Evolutionary conservation across 352 stramenopile species (phyloP), one percentile per base, ranked within the genome.

Genomic region (Pythium angustatum): DNA sequence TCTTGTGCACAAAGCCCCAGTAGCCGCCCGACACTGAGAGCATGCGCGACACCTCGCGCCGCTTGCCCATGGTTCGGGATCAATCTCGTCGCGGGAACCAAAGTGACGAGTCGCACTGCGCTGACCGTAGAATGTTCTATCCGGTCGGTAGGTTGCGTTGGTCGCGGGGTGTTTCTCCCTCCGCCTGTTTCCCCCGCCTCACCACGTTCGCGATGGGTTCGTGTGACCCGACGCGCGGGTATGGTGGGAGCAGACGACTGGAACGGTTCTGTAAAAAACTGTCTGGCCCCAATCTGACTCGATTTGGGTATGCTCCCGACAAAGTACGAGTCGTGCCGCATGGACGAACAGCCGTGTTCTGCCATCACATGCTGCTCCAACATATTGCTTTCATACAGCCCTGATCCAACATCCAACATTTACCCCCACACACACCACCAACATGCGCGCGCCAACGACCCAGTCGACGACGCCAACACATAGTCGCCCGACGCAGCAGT

Each of bases 1-100:
- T 83, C 68, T 92, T 73, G 59, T 92, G 76, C 48, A 92, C 66
- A 52, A 89, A 90, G 19, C 79, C 79, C 83, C 81, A 90, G 69
- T 92, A 92, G 64, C 79, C 81, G 57, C 88, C 81, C 53, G 83
- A 90, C 40, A 92, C 71, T 26, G 70, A 77, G 54, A 90, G 73
- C 83, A 92, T 92, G 61, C 87, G 77, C 41, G 67, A 75, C 50
- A 92, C 63, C 50, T 73, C 69, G 50, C 83, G 79, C 11, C 78
- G 79, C 60, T 87, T 90, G 26, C 78, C 78, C 81, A 90, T 92
- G 36, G 11, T 58, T 44, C 17, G 26, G 5, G n/a, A n/a, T 24
- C 14, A 40, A n/a, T n/a, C n/a, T n/a, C 34, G 7, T 48, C 15
- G 41, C 12, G 41, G 34, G 34, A 34, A 36, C 34, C n/a, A n/a